These are phyloP conservation scores for Flaveria bidentis DNA, from an alignment of 129 eudicot species.

Conservation along the genomic window DNA sequence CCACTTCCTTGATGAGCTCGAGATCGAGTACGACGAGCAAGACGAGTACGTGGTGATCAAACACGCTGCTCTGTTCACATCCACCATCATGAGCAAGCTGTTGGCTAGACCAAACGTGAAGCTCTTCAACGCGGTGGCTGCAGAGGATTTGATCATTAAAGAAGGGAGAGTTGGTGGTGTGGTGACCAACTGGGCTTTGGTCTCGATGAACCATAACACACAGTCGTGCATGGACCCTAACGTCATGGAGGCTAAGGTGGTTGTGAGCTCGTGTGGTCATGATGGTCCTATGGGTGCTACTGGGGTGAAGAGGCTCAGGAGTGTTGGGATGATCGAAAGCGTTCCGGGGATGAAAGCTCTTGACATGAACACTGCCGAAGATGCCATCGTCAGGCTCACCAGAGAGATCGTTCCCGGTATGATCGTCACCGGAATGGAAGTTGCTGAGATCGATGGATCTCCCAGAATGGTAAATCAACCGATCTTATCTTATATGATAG, in stretches of 20 bases:
- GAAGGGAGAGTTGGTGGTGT: constrained; percentile 63
- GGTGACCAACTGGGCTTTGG: constrained; percentile 79
- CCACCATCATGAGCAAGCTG: constrained; percentile 77
- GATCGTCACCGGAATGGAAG: constrained; percentile 85
- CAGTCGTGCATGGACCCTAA: constrained; percentile 86
- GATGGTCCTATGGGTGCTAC: constrained; percentile 90
- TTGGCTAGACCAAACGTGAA: constrained; percentile 79
- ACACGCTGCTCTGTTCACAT: constrained; percentile 77
- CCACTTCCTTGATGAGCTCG: constrained; percentile 67
- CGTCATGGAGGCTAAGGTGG: constrained; percentile 78
- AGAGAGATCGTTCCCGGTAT: constrained; percentile 75
- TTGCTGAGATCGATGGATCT: constrained; percentile 75
- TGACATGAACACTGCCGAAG: constrained; percentile 80
- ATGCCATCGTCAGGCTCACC: constrained; percentile 61
- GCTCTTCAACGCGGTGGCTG: constrained; percentile 78
- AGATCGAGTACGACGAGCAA: constrained; percentile 64
- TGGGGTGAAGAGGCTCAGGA: constrained; percentile 65
- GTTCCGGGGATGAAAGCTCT: constrained; percentile 82
- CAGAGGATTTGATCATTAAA: constrained; percentile 72
- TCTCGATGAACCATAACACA: constrained; percentile 73
- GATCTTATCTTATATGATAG: too few relatives aligned
- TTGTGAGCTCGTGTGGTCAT: constrained; percentile 79
- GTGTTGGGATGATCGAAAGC: constrained; percentile 62
- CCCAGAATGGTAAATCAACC: constrained; percentile 56
- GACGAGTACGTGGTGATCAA: constrained; percentile 74